A percentile compares a stretch with the other conserved stretches of the same genome.
Conservation (phyloP, 2,329 filamentous ascomycete genomes). For the Ophiostoma novo-ulmi region DNA sequence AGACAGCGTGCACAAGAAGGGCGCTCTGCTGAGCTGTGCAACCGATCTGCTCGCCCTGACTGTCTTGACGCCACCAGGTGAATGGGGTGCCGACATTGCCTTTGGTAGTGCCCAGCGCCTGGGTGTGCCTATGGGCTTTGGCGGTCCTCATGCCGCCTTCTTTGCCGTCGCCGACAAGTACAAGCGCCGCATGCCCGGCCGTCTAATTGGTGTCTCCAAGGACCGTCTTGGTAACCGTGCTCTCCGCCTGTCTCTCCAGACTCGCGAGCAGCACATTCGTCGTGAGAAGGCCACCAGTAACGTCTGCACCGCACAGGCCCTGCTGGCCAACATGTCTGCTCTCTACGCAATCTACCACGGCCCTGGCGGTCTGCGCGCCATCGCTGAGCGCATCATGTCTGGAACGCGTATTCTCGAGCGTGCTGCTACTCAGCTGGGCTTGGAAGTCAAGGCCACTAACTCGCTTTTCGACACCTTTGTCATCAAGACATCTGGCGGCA, state of each 20-base stretch:
- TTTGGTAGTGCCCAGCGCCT: conserved; percentile 90
- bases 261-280: conserved; percentile 91
- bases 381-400: conserved; percentile 71
- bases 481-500: conserved; percentile 44
- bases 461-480: conserved; percentile 70
- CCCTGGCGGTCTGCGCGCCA: conserved; percentile 72
- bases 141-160: conserved; percentile 94
- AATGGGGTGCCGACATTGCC: conserved; percentile 91
- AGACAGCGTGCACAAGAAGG: conserved; percentile 69
- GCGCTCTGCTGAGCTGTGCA: conserved; percentile 76
- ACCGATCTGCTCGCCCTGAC: conserved; percentile 88
- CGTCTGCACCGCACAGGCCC: conserved; percentile 89
- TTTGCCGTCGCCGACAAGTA: conserved; percentile 87
- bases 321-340: conserved; percentile 92
- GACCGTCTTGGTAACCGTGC: conserved; percentile 78
- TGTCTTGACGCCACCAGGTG: conserved; percentile 79
- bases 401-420: conserved; percentile 65
- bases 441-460: conserved; percentile 40
- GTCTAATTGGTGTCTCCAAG: conserved; percentile 85
- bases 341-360: conserved; percentile 95
- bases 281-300: conserved; percentile 97
- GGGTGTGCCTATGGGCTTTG: conserved; percentile 85
- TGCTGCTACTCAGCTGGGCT: conserved; percentile 58
- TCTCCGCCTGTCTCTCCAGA: conserved; percentile 80
- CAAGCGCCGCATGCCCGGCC: conserved; percentile 90